Percentiles rank a stretch among this genome's conserved stretches.
Conservation (phyloP, 306 rosid genomes). For the Datisca glomerata region DNA sequence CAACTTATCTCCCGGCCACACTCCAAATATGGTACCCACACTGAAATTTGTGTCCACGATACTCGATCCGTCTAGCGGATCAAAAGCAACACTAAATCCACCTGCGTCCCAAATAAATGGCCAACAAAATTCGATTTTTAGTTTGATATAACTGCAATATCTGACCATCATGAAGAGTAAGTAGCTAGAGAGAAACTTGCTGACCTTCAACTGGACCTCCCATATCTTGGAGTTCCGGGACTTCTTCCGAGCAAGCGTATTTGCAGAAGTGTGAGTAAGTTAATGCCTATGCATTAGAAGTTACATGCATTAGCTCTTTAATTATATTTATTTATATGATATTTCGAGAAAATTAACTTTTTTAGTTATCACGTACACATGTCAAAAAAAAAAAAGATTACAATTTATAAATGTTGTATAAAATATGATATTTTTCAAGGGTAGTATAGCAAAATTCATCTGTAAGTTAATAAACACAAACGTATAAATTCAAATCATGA, state of each 20-base stretch:
- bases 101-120: too few relatives aligned
- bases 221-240: slow-evolving; percentile 96
- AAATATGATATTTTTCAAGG: too few relatives aligned
- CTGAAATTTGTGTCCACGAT: slow-evolving; percentile 97
- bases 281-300: slow-evolving; percentile 51
- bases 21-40: slow-evolving; percentile 95
- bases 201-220: slow-evolving; percentile 94
- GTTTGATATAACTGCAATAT: background rate
- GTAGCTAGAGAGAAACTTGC: background rate
- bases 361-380: too few relatives aligned
- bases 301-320: too few relatives aligned
- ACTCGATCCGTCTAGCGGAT: slow-evolving; percentile 98
- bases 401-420: too few relatives aligned
- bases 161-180: background rate
- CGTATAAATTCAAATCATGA: too few relatives aligned
- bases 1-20: slow-evolving; percentile 98
- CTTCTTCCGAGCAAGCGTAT: slow-evolving; percentile 95
- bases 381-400: too few relatives aligned
- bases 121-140: background rate
- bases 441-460: too few relatives aligned
- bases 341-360: too few relatives aligned
- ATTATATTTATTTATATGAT: too few relatives aligned
- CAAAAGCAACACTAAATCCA: slow-evolving; percentile 98
- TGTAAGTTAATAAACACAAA: too few relatives aligned
- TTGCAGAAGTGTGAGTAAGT: slow-evolving; percentile 84